Base-by-base conservation (phyloP, 148 eudicot species). In the Vaccinium corymbosum region DNA sequence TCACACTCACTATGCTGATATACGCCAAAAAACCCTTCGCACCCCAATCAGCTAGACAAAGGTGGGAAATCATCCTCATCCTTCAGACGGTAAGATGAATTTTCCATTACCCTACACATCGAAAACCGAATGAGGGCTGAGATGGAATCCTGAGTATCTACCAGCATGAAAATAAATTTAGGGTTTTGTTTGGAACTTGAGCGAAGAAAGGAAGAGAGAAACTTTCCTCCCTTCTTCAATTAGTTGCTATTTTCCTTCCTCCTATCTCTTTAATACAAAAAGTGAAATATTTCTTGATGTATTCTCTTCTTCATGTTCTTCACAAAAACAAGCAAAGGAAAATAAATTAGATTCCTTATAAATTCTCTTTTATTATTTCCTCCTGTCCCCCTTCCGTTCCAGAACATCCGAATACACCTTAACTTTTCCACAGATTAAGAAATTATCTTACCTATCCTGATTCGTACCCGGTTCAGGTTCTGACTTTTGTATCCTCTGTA, bases 51-150 rank as follows among this genome's bases (percentile, higher is more conserved):
- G 61, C 59, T 81, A 52, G 95, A 88, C 87, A 97, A 79, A 73
- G 99, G 98, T 1, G 99, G 99, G 85, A 97, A 97, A 84, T 97
- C 99, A 46, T 91, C 98, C 53, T 95, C 95, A 82, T 97, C 92
- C 89, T 91, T 93, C 10, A 97, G 89, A 66, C 80, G 93, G 90
- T 91, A 94, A 4, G 92, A 83, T 42, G 94, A 87, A 83, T 85
- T 86, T 64, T 81, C 81, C 59, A 84, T 38, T 50, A 90, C 82
- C 93, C 98, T 94, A 85, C 87, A 92, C 38, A 53, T 85, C 84
- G 83, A 85, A 85, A 83, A 82, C 57, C 48, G 76, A 85, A 19
- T 71, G 46, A 77, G 57, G 48, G 48, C 15, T 73, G 42, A 79
- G 61, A 82, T 83, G 86, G 62, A 84, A 84, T 71, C 75, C 9